These are phyloP conservation scores for Massariosphaeria phaeospora DNA, from an alignment of 495 filamentous ascomycete genomes.

Conservation along the genomic window DNA sequence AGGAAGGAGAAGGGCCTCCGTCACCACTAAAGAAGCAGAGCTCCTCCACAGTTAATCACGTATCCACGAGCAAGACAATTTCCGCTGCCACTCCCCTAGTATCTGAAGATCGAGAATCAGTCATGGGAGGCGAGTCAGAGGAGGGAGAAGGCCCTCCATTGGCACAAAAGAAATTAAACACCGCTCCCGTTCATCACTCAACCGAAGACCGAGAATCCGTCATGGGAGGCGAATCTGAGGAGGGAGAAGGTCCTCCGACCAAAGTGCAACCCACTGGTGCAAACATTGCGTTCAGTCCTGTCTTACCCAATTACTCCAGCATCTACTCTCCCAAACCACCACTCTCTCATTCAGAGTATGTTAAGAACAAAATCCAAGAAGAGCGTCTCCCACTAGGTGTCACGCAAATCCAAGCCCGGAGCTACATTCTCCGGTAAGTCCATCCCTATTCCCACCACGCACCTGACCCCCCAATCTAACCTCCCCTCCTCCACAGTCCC, in stretches of 20 bases:
- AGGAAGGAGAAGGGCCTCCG: constrained; percentile 12
- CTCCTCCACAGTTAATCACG: no score
- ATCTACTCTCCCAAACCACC: constrained; percentile 38
- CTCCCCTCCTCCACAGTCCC: constrained; percentile 51
- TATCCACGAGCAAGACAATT: no score
- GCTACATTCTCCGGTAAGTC: constrained; percentile 73
- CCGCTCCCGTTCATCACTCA: no score
- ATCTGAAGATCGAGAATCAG: no score
- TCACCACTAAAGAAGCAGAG: no score
- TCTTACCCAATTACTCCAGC: constrained; percentile 12
- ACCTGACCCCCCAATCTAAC: constrained; percentile 4
- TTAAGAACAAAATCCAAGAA: constrained; percentile 52
- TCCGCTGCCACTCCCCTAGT: no score
- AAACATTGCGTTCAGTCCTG: not conserved
- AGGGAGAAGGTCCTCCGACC: constrained; percentile 13
- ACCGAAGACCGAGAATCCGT: not conserved
- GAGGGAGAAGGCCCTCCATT: no score
- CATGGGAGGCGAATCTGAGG: constrained; percentile 1
- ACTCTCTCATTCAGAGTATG: constrained; percentile 59
- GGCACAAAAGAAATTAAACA: no score
- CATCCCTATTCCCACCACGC: not conserved
- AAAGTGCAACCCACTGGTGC: not conserved
- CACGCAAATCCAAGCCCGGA: constrained; percentile 50
- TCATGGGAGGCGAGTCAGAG: no score
- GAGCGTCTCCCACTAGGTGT: constrained; percentile 66